Evolutionary conservation across 352 stramenopile species (phyloP).

Genomic region (Salisapilia sapeloensis): DNA sequence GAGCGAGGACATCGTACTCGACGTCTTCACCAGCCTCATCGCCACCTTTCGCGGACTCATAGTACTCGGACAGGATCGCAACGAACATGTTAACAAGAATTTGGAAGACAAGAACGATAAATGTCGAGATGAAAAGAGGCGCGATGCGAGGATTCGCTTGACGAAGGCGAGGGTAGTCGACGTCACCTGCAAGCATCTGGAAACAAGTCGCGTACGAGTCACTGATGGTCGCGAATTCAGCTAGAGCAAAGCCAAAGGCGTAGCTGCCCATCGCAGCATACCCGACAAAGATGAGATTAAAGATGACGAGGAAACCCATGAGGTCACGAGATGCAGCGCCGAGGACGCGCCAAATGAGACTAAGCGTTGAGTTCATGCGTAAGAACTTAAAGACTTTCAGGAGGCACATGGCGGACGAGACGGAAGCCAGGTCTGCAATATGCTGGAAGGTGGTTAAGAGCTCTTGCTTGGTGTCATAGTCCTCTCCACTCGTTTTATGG

Average conservation of each 20-base stretch:
- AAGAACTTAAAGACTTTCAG: constrained; percentile 83
- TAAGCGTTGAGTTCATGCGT: constrained; percentile 80
- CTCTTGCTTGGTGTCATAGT: constrained; percentile 41
- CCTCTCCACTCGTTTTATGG: constrained; percentile 22
- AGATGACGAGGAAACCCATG: constrained; percentile 81
- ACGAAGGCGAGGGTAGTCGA: constrained; percentile 58
- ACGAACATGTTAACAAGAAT: constrained; percentile 85
- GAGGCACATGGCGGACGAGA: constrained; percentile 60
- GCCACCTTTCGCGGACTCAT: constrained; percentile 71
- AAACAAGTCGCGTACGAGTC: constrained; percentile 76
- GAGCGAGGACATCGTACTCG: constrained; percentile 76
- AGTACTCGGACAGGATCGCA: constrained; percentile 78
- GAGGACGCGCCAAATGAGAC: constrained; percentile 69
- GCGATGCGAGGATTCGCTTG: constrained; percentile 69
- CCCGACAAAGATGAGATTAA: constrained; percentile 75
- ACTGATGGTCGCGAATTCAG: constrained; percentile 72
- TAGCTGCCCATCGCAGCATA: constrained; percentile 77
- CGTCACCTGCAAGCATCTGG: constrained; percentile 72
- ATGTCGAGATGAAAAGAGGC: constrained; percentile 69
- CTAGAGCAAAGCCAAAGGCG: constrained; percentile 63
- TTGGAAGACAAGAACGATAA: constrained; percentile 75
- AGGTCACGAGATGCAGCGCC: constrained; percentile 72
- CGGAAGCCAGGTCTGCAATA: constrained; percentile 52
- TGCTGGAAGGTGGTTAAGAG: constrained; percentile 52
- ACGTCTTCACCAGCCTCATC: constrained; percentile 47